Evolutionary conservation across 176 grass and related monocot species (phyloP).

Genomic region (Oryza meyeriana): DNA sequence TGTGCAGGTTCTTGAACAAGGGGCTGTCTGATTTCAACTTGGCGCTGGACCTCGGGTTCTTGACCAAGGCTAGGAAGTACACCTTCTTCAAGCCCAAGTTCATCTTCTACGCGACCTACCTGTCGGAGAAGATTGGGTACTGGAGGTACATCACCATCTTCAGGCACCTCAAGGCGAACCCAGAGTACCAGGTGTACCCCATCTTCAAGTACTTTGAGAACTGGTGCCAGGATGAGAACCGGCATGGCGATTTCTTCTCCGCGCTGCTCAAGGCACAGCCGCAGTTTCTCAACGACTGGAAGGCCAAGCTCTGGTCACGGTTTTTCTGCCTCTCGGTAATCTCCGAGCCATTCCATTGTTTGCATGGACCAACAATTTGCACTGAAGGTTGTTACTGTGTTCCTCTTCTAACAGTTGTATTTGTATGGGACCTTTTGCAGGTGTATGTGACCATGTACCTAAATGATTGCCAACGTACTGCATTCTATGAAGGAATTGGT

Average conservation of each 20-base stretch:
- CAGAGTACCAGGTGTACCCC: conserved; percentile 85
- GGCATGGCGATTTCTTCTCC: conserved; percentile 94
- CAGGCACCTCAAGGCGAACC: conserved; percentile 83
- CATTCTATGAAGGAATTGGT: conserved; percentile 94
- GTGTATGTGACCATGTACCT: conserved; percentile 99
- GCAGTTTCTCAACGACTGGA: conserved; percentile 97
- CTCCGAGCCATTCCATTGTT: conserved; percentile 13
- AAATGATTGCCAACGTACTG: conserved; percentile 85
- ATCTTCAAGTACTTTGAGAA: conserved; percentile 99
- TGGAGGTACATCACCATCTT: conserved; percentile 99
- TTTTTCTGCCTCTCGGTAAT: conserved; percentile 99
- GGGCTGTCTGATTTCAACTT: conserved; percentile 97
- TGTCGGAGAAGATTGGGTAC: conserved; percentile 97
- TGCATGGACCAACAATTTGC: background rate
- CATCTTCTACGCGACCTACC: conserved; percentile 97
- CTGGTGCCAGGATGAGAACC: conserved; percentile 99
- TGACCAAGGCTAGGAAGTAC: conserved; percentile 99
- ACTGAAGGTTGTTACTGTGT: background rate
- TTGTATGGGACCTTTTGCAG: conserved; percentile 32
- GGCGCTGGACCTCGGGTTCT: conserved; percentile 84
- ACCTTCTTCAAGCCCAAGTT: conserved; percentile 99
- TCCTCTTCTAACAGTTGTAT: conserved; percentile 1
- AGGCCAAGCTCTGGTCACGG: conserved; percentile 94
- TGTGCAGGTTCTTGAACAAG: conserved; percentile 93
- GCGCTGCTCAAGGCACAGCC: conserved; percentile 87